A percentile compares a stretch with the other conserved stretches of the same genome.
Evolutionary conservation across 257 asterid genomes (phyloP).

Genomic region (Solanum medicagineum): DNA sequence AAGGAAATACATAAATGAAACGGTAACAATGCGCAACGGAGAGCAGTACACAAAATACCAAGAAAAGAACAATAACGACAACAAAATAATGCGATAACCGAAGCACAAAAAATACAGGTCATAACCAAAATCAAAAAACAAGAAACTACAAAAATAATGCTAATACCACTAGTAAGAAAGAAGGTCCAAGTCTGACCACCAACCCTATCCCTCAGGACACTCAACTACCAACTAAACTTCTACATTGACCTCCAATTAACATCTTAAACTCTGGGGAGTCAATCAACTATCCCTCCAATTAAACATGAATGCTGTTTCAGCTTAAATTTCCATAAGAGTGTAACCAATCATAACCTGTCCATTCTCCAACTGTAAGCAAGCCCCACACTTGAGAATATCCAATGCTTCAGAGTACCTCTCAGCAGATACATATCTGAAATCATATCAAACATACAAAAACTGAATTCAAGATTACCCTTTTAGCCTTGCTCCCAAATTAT

Average conservation of each 20-base stretch:
- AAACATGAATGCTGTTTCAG: neutral
- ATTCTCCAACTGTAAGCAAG: slow-evolving; percentile 75
- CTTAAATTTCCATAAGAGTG: neutral
- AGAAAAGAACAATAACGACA: neutral
- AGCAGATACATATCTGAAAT: slow-evolving; percentile 47
- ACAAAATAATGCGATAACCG: neutral
- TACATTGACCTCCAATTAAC: neutral
- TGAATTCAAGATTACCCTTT: neutral
- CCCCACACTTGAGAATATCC: slow-evolving; percentile 83
- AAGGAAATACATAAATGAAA: neutral
- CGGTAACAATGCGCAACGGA: neutral
- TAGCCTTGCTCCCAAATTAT: neutral
- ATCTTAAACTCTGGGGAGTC: neutral
- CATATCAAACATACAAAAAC: neutral
- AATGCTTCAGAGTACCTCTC: slow-evolving; percentile 68
- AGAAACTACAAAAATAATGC: neutral
- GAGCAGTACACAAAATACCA: neutral
- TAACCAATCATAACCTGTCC: slow-evolving; percentile 47
- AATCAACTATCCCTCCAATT: neutral
- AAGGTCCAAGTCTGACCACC: neutral
- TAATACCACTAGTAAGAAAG: neutral
- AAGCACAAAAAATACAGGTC: neutral
- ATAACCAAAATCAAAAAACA: neutral
- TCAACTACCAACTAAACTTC: neutral
- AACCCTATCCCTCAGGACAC: neutral